Conservation (phyloP, 768 basidiomycete genomes). For the Lentinula guzmanii region DNA sequence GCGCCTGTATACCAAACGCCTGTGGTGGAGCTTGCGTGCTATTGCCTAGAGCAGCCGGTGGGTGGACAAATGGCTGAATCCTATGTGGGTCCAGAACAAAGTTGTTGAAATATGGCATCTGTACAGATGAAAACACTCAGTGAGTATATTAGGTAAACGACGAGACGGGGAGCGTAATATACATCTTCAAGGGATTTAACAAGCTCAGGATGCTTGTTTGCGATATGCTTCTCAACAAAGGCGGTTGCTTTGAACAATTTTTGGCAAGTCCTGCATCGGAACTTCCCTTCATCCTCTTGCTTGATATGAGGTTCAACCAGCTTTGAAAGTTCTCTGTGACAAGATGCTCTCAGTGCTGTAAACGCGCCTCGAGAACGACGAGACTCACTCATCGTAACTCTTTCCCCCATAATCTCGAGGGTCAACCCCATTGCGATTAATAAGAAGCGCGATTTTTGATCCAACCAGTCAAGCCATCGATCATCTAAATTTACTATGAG, state of each 20-base stretch:
- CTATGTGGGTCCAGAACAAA: constrained; percentile 95
- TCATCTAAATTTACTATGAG: constrained; percentile 48
- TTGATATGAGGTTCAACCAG: constrained; percentile 78
- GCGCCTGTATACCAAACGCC: constrained; percentile 75
- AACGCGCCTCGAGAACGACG: constrained; percentile 10
- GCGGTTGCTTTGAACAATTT: constrained; percentile 97
- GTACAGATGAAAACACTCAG: constrained; percentile 11
- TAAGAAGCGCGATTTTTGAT: constrained; percentile 75
- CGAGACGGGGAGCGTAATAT: constrained; percentile 17
- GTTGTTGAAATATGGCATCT: constrained; percentile 92
- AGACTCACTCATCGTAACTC: constrained; percentile 77
- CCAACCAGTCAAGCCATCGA: constrained; percentile 86
- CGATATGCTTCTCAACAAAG: constrained; percentile 96
- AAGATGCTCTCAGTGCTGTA: constrained; percentile 10
- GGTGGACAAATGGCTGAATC: constrained; percentile 79
- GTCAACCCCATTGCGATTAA: constrained; percentile 76
- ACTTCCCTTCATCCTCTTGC: constrained; percentile 96
- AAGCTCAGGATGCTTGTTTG: constrained; percentile 88
- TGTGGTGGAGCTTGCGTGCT: constrained; percentile 65
- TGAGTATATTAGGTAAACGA: neutral
- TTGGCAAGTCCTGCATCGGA: constrained; percentile 92
- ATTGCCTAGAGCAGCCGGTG: constrained; percentile 62
- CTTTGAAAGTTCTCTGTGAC: constrained; percentile 70
- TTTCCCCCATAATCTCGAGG: constrained; percentile 87
- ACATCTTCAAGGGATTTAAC: constrained; percentile 85